A percentile compares a stretch with the other conserved stretches of the same genome.
Evolutionary conservation across 192 early-diverging fungal genomes (phyloP).

Genomic region (Backusella tarrabulga): DNA sequence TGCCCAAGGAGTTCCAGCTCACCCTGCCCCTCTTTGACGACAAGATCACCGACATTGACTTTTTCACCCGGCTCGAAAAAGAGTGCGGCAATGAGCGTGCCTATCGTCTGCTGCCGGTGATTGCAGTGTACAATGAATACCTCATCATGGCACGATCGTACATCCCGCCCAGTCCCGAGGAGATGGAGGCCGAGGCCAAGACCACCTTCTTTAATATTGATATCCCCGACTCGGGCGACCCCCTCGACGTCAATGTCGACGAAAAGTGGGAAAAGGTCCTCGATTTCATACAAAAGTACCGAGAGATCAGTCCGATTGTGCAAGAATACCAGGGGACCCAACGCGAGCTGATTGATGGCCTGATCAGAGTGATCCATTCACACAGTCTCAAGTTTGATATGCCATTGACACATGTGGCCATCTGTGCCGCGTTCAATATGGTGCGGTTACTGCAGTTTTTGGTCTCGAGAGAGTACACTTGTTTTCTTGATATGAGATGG

Average conservation of each 20-base stretch:
- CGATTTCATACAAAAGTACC: background rate
- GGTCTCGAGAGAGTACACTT: background rate
- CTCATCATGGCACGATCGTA: background rate
- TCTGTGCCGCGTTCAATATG: background rate
- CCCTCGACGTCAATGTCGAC: background rate
- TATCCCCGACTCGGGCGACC: background rate
- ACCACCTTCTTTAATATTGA: background rate
- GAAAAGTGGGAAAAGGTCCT: background rate
- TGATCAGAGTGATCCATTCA: background rate
- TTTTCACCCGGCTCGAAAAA: background rate
- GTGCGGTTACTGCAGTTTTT: conserved; percentile 4
- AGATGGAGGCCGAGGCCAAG: background rate
- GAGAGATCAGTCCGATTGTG: background rate
- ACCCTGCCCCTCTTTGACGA: conserved; percentile 14
- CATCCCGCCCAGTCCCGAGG: background rate
- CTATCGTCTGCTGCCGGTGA: background rate
- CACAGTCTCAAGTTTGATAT: background rate
- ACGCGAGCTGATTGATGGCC: background rate
- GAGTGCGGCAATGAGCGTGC: background rate
- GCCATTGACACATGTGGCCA: background rate
- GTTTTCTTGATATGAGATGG: conserved; percentile 9
- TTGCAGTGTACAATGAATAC: conserved; percentile 12
- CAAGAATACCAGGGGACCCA: background rate
- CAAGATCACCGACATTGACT: background rate
- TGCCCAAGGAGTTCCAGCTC: conserved; percentile 4